Conservation (phyloP, 768 basidiomycete genomes). For the Lanmaoa pseudosensibilis region DNA sequence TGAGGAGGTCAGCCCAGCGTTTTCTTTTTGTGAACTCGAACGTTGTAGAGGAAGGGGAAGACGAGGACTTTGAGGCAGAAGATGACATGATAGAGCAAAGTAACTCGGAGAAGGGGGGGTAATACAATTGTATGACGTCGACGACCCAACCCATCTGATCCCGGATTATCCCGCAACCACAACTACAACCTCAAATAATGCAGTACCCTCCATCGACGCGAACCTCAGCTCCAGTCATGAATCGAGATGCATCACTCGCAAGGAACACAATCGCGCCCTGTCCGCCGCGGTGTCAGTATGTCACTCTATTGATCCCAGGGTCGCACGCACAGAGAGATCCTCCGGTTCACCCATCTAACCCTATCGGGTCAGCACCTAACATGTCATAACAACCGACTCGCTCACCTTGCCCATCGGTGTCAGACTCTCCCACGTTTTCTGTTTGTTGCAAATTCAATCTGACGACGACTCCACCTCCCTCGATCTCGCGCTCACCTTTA, state of each 20-base stretch:
- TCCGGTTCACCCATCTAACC: conserved; percentile 86
- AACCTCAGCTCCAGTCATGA: conserved; percentile 85
- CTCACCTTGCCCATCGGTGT: conserved; percentile 84
- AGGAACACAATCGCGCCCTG: conserved; percentile 90
- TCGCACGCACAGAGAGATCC: conserved; percentile 69
- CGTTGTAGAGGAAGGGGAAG: conserved; percentile 21
- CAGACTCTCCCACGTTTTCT: conserved; percentile 82
- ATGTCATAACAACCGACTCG: not conserved
- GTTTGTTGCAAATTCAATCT: conserved; percentile 29
- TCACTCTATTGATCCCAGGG: not conserved
- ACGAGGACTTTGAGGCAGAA: conserved; percentile 8
- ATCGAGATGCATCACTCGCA: conserved; percentile 84
- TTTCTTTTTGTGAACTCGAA: conserved; percentile 89
- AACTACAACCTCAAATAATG: conserved; percentile 41
- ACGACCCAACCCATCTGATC: conserved; percentile 3
- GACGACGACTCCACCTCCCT: not conserved
- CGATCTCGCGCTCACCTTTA: conserved; percentile 54
- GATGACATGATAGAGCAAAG: conserved; percentile 17
- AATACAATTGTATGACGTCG: conserved; percentile 28
- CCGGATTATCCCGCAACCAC: conserved; percentile 10
- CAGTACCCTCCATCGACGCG: conserved; percentile 92
- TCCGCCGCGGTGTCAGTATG: not conserved
- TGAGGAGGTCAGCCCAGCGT: conserved; percentile 79
- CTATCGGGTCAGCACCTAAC: conserved; percentile 23
- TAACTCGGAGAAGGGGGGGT: too few species aligned